Conservation (phyloP, 129 eudicot species). For the Tagetes patula region DNA sequence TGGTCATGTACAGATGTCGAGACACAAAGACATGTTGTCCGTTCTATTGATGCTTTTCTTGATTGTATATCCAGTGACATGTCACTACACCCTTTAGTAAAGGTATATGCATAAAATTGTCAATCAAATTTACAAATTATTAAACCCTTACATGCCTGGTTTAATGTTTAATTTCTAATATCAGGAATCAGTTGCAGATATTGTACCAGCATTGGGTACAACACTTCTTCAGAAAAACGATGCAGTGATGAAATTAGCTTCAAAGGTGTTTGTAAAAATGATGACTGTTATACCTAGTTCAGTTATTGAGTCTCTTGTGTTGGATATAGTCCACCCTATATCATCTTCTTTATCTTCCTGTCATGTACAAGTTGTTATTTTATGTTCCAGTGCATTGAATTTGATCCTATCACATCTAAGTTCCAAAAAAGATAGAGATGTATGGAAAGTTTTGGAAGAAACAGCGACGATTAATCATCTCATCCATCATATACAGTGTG, state of each 20-base stretch:
- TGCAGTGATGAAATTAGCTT: constrained; percentile 56
- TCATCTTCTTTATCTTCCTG: constrained; percentile 55
- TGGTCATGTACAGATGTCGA: constrained; percentile 78
- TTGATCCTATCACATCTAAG: constrained; percentile 49
- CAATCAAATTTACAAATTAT: not conserved
- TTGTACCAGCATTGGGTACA: constrained; percentile 58
- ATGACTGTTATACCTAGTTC: constrained; percentile 56
- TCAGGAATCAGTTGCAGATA: constrained; percentile 72
- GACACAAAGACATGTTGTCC: constrained; percentile 72
- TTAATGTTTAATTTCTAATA: constrained; percentile 13
- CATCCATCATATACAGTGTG: constrained; percentile 43
- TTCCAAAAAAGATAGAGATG: constrained; percentile 49
- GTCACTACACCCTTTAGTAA: constrained; percentile 61
- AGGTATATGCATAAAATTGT: constrained; percentile 42
- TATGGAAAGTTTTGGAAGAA: constrained; percentile 59
- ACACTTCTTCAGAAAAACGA: constrained; percentile 61
- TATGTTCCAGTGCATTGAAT: constrained; percentile 65
- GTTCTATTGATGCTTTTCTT: constrained; percentile 76
- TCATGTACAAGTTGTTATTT: constrained; percentile 50
- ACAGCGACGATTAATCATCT: constrained; percentile 44
- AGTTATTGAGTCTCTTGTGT: constrained; percentile 47
- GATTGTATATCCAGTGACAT: constrained; percentile 67
- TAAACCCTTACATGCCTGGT: not conserved
- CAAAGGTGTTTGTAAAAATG: constrained; percentile 63
- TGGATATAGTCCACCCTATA: constrained; percentile 54